Percentiles rank a stretch among this genome's conserved stretches.
These are phyloP conservation scores for Colletotrichum truncatum DNA, from an alignment of 2,329 filamentous ascomycete species.

Conservation along the genomic window DNA sequence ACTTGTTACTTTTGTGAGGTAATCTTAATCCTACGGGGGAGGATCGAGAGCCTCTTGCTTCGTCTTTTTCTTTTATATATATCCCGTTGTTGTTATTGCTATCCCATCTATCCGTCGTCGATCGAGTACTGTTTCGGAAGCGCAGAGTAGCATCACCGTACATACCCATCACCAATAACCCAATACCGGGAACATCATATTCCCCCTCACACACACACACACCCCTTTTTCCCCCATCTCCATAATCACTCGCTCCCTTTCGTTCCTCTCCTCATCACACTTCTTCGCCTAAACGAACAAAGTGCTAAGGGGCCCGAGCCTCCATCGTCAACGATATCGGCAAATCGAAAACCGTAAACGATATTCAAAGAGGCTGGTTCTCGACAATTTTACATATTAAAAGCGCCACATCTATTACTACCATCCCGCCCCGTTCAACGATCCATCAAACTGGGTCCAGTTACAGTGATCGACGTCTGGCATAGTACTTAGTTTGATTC, in stretches of 20 bases:
- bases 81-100: too few species aligned
- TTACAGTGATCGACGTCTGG: not conserved
- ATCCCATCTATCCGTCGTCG: too few species aligned
- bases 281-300: not conserved
- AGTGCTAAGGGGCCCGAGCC: not conserved
- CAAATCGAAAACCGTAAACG: not conserved
- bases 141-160: not conserved
- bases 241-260: not conserved
- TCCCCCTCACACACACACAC: not conserved
- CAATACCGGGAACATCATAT: too few species aligned
- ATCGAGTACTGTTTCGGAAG: not conserved
- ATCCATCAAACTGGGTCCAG: not conserved
- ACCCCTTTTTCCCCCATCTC: not conserved
- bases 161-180: not conserved
- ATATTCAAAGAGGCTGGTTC: conserved; percentile 26
- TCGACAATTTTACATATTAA: too few species aligned
- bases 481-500: too few species aligned
- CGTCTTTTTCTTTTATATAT: not conserved
- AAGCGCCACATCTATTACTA: not conserved
- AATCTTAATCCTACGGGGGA: conserved; percentile 23
- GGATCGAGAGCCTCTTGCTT: conserved; percentile 8
- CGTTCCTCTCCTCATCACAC: not conserved
- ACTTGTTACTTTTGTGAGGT: not conserved
- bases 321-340: not conserved
- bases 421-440: not conserved